These are phyloP conservation scores for Sclerotinia nivalis DNA, from an alignment of 2,329 filamentous ascomycete genomes.

Conservation along the genomic window DNA sequence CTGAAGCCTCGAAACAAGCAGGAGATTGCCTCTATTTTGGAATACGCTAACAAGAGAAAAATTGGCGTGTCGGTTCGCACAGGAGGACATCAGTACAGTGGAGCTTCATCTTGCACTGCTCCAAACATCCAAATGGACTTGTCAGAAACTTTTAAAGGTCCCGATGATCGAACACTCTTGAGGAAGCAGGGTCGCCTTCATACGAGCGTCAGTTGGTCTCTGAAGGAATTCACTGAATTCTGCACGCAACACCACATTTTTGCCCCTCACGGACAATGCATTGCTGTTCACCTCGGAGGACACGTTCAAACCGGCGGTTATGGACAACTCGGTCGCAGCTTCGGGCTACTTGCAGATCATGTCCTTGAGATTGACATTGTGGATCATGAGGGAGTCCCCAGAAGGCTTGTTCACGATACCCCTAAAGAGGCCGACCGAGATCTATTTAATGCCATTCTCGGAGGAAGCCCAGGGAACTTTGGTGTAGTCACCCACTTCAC, in stretches of 20 bases:
- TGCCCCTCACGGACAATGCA: slow-evolving; percentile 50
- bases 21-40: slow-evolving; percentile 46
- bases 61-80: slow-evolving; percentile 49
- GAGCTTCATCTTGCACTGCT: slow-evolving; percentile 49
- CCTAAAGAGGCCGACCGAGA: slow-evolving; percentile 35
- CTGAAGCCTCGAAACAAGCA: slow-evolving; percentile 47
- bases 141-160: slow-evolving; percentile 40
- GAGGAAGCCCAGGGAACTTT: slow-evolving; percentile 42
- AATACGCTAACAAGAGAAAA: slow-evolving; percentile 46
- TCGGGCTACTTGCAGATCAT: slow-evolving; percentile 43
- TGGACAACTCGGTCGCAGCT: slow-evolving; percentile 50
- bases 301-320: slow-evolving; percentile 52
- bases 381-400: slow-evolving; percentile 36
- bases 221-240: slow-evolving; percentile 48
- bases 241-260: slow-evolving; percentile 46
- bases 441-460: slow-evolving; percentile 40
- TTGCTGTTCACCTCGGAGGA: slow-evolving; percentile 47
- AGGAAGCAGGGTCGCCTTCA: slow-evolving; percentile 43
- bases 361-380: slow-evolving; percentile 39
- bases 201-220: slow-evolving; percentile 46
- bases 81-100: slow-evolving; percentile 53
- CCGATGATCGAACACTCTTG: slow-evolving; percentile 41
- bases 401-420: slow-evolving; percentile 29
- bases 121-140: slow-evolving; percentile 51
- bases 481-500: slow-evolving; percentile 42